Percentiles rank a stretch among this genome's conserved stretches.
Evolutionary conservation across 371 early-diverging fungal species (phyloP).

Genomic region (Mortierella sp.): DNA sequence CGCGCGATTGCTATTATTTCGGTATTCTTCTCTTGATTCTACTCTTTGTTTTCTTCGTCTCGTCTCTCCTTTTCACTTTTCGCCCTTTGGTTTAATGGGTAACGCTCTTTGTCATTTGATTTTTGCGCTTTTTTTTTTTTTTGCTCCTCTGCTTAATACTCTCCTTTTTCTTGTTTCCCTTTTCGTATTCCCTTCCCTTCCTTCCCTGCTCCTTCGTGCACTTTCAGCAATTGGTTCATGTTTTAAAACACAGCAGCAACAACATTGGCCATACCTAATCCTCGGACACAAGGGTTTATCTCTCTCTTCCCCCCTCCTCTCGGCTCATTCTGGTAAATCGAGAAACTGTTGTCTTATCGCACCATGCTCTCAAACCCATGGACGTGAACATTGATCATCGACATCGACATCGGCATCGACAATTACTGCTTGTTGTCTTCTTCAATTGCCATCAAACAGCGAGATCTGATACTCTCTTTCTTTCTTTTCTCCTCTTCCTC

Average conservation of each 20-base stretch:
- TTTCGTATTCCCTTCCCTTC: background rate
- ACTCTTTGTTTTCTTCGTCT: background rate
- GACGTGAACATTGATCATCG: background rate
- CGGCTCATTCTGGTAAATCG: background rate
- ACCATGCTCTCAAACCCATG: slow-evolving; percentile 1
- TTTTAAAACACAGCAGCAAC: slow-evolving; percentile 11
- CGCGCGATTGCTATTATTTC: too few relatives aligned
- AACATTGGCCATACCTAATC: slow-evolving; percentile 3
- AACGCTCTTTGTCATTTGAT: background rate
- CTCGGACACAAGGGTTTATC: background rate
- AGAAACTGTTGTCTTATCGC: background rate
- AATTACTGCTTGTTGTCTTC: background rate
- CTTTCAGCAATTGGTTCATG: background rate
- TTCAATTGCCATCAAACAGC: background rate
- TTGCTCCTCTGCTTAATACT: background rate
- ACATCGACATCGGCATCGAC: background rate
- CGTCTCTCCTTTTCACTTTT: background rate
- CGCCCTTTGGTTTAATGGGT: background rate
- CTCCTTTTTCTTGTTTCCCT: background rate
- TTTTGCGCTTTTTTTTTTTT: background rate
- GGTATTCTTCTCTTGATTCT: background rate
- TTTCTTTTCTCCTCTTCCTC: background rate
- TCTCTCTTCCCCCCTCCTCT: background rate
- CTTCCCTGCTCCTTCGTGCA: background rate
- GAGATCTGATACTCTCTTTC: background rate